These are phyloP conservation scores for Sporothrix dimorphospora DNA, from an alignment of 2,329 filamentous ascomycete species.

Conservation along the genomic window DNA sequence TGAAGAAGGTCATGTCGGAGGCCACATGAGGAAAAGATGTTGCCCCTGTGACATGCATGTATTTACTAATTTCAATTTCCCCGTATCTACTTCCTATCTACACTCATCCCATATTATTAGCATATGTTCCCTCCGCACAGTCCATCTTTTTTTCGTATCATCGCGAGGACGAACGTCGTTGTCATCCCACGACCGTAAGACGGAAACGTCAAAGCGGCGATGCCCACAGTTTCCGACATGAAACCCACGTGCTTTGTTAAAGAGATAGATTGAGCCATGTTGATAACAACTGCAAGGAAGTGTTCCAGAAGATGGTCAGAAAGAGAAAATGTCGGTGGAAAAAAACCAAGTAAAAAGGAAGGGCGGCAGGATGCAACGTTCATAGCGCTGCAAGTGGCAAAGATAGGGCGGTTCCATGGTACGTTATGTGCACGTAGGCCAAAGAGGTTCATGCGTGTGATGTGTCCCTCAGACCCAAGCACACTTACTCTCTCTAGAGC, in stretches of 20 bases:
- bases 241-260: not conserved
- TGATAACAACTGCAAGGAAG: not conserved
- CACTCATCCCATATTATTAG: not conserved
- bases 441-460: not conserved
- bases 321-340: not conserved
- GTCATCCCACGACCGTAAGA: not conserved
- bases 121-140: not conserved
- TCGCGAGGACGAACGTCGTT: no score
- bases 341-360: not conserved
- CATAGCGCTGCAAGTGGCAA: conserved; percentile 1
- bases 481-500: no score
- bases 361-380: conserved; percentile 1
- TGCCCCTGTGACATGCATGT: not conserved
- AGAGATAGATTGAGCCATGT: not conserved
- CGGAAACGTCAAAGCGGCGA: not conserved
- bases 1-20: conserved; percentile 70
- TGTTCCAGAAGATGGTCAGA: not conserved
- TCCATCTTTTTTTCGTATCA: no score
- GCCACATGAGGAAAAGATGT: conserved; percentile 30
- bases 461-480: no score
- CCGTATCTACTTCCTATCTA: not conserved
- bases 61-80: not conserved
- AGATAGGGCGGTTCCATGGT: not conserved
- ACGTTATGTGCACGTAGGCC: not conserved
- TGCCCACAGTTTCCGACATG: not conserved